These are phyloP conservation scores for Aspergillus fijiensis DNA, from an alignment of 2,329 filamentous ascomycete genomes.

Conservation along the genomic window DNA sequence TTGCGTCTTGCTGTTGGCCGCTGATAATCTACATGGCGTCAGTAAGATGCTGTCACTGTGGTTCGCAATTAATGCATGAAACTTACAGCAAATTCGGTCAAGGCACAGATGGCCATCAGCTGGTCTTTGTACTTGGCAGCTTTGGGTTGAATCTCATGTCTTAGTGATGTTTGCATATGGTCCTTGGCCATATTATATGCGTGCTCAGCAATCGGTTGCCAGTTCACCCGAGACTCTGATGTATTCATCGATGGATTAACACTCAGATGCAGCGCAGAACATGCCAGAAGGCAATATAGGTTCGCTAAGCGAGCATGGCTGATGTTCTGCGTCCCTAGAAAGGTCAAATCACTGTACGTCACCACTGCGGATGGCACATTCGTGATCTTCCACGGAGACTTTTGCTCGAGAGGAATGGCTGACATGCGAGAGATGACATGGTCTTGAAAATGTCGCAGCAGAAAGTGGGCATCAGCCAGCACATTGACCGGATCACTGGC, in stretches of 20 bases:
- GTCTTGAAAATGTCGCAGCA: conserved; percentile 35
- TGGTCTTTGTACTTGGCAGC: conserved; percentile 43
- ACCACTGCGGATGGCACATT: conserved; percentile 33
- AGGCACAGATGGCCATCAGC: conserved; percentile 36
- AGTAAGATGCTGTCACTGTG: conserved; percentile 4
- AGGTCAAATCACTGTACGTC: conserved; percentile 32
- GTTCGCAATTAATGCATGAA: neutral
- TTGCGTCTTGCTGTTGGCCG: conserved; percentile 33
- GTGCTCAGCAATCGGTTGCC: conserved; percentile 26
- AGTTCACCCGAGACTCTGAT: conserved; percentile 21
- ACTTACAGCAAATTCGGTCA: conserved; percentile 35
- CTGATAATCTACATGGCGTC: conserved; percentile 22
- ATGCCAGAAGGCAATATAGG: conserved; percentile 31
- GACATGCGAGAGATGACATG: conserved; percentile 33
- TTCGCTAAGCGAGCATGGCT: conserved; percentile 35
- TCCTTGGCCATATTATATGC: conserved; percentile 31
- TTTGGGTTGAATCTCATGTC: conserved; percentile 28
- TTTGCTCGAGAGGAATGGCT: conserved; percentile 31
- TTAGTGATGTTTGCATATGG: conserved; percentile 33
- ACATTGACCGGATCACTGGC: conserved; percentile 14
- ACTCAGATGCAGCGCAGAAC: conserved; percentile 29
- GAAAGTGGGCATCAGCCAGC: conserved; percentile 23
- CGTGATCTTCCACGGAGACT: conserved; percentile 36
- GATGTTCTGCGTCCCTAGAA: conserved; percentile 26
- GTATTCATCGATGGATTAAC: conserved; percentile 13